Conservation (phyloP, 495 filamentous ascomycete genomes). For the Recurvomyces mirabilis region DNA sequence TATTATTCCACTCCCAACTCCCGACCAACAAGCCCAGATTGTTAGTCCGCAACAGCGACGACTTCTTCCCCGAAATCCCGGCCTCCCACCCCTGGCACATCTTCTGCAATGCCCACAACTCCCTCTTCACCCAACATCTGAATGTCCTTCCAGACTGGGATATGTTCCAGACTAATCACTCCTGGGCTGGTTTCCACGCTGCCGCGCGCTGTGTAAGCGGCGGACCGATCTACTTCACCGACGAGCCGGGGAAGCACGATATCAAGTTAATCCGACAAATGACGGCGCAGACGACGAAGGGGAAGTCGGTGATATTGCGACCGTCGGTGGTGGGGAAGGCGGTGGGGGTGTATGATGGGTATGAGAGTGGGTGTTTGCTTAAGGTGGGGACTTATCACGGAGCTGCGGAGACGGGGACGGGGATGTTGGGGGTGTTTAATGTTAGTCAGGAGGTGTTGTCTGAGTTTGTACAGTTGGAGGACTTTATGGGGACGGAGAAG, state of each 20-base stretch:
- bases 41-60: slow-evolving; percentile 78
- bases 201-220: slow-evolving; percentile 83
- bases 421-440: slow-evolving; percentile 80
- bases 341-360: slow-evolving; percentile 60
- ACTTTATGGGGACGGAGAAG: slow-evolving; percentile 59
- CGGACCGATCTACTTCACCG: slow-evolving; percentile 88
- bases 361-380: slow-evolving; percentile 58
- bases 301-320: slow-evolving; percentile 63
- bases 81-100: slow-evolving; percentile 86
- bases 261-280: slow-evolving; percentile 64
- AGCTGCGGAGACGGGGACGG: slow-evolving; percentile 52
- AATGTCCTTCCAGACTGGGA: slow-evolving; percentile 90
- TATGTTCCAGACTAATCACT: slow-evolving; percentile 89
- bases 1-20: slow-evolving; percentile 72
- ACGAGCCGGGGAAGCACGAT: slow-evolving; percentile 72
- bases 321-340: slow-evolving; percentile 60
- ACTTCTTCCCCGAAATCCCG: slow-evolving; percentile 76
- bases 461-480: slow-evolving; percentile 54
- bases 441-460: slow-evolving; percentile 43
- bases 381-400: slow-evolving; percentile 68
- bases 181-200: slow-evolving; percentile 71
- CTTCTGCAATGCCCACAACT: slow-evolving; percentile 85
- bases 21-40: slow-evolving; percentile 57
- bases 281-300: slow-evolving; percentile 54
- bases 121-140: slow-evolving; percentile 63